phyloP scores from a whole-genome alignment of 495 filamentous ascomycete genomes.

The Delitschia confertaspora region DNA sequence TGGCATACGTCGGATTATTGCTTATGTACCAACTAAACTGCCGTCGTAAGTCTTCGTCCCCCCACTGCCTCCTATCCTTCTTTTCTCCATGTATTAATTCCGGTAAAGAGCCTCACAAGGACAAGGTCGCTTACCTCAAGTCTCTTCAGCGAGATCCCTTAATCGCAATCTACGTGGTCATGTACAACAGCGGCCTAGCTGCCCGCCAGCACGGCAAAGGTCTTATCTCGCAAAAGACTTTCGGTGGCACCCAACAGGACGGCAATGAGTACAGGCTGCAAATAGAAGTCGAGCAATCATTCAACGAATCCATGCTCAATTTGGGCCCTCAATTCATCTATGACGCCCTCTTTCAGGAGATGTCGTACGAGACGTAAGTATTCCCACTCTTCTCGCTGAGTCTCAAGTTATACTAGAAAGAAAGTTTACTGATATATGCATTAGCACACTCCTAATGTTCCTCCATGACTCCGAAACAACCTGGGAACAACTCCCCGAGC shows the following conservation, averaged over 20 bases:
- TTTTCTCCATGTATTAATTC: not conserved
- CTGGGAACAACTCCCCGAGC: not conserved
- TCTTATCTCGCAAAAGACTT: slow-evolving; percentile 9
- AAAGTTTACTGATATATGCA: slow-evolving; percentile 6
- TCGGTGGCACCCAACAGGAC: slow-evolving; percentile 9
- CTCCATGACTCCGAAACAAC: slow-evolving; percentile 4
- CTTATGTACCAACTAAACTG: slow-evolving; percentile 10
- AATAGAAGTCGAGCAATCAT: slow-evolving; percentile 11
- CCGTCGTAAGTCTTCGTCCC: not conserved
- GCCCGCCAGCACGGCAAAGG: slow-evolving; percentile 14
- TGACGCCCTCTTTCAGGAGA: slow-evolving; percentile 1
- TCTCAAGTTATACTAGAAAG: not conserved
- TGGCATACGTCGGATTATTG: slow-evolving; percentile 12
- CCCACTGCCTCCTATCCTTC: too few relatives aligned
- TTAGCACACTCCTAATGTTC: slow-evolving; percentile 11
- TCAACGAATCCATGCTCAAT: slow-evolving; percentile 11
- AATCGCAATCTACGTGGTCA: slow-evolving; percentile 6
- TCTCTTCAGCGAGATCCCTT: slow-evolving; percentile 14
- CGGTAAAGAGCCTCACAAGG: not conserved
- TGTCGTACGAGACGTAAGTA: too few relatives aligned
- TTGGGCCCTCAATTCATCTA: slow-evolving; percentile 9
- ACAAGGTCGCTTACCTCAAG: slow-evolving; percentile 11
- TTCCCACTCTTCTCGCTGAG: too few relatives aligned
- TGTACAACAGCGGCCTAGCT: slow-evolving; percentile 8
- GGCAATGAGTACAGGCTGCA: slow-evolving; percentile 5